A percentile compares a stretch with the other conserved stretches of the same genome.
These are phyloP conservation scores for Trametes sp. DNA, from an alignment of 1,284 basidiomycete genomes.

Conservation along the genomic window DNA sequence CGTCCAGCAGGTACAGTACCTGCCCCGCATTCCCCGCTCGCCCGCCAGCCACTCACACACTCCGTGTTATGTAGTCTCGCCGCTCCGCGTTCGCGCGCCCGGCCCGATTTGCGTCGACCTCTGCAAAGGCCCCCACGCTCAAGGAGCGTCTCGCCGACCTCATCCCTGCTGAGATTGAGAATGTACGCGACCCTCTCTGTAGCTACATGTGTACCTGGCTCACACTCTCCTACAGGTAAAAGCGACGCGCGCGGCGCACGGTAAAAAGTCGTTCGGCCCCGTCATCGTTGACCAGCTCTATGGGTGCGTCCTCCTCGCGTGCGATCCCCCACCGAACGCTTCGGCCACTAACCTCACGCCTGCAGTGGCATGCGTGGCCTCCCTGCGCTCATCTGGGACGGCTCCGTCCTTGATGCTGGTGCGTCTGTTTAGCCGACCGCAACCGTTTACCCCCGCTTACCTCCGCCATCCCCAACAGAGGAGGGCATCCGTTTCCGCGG, in stretches of 20 bases:
- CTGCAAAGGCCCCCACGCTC: constrained; percentile 76
- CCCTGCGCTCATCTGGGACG: constrained; percentile 92
- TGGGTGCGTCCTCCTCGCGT: constrained; percentile 56
- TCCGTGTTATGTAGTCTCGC: constrained; percentile 37
- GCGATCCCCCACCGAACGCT: background rate
- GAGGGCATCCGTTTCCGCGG: constrained; percentile 98
- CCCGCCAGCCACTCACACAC: constrained; percentile 4
- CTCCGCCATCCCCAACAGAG: constrained; percentile 54
- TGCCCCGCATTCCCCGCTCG: background rate
- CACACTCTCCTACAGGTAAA: constrained; percentile 69
- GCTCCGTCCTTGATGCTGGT: constrained; percentile 93
- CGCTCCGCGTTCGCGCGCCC: constrained; percentile 57
- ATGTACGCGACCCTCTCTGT: constrained; percentile 54
- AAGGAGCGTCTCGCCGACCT: constrained; percentile 92
- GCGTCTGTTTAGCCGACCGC: constrained; percentile 35
- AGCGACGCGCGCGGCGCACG: constrained; percentile 82
- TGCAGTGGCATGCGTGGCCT: constrained; percentile 92
- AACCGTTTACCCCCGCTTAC: constrained; percentile 1
- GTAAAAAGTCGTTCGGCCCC: constrained; percentile 90
- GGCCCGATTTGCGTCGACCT: constrained; percentile 70
- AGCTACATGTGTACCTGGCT: constrained; percentile 11
- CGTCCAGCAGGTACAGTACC: constrained; percentile 55
- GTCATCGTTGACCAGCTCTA: constrained; percentile 92
- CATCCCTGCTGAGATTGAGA: constrained; percentile 89
- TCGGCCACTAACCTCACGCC: constrained; percentile 15